A percentile compares a stretch with the other conserved stretches of the same genome.
Conservation (phyloP, 2,329 filamentous ascomycete species). For the Trichophyton benhamiae region DNA sequence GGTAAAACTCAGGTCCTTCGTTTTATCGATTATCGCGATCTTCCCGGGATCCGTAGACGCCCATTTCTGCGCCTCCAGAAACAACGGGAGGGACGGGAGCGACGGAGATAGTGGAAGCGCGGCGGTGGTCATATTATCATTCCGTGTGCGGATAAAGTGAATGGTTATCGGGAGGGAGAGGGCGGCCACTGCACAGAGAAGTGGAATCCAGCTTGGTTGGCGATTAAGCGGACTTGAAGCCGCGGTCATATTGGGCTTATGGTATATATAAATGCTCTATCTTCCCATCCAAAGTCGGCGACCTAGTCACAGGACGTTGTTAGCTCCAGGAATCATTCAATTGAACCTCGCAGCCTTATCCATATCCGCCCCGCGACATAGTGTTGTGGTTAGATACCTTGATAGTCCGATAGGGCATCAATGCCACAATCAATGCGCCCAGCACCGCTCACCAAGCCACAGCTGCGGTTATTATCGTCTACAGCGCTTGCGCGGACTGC, state of each 20-base stretch:
- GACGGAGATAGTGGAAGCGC: slow-evolving; percentile 14
- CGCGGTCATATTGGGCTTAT: background rate
- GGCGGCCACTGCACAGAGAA: background rate
- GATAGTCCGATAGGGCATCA: background rate
- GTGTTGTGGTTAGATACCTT: background rate
- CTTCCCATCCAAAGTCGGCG: background rate
- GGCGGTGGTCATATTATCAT: background rate
- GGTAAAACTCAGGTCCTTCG: slow-evolving; percentile 30
- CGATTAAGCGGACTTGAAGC: background rate
- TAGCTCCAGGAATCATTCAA: background rate
- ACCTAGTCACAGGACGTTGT: background rate
- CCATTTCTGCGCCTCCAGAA: slow-evolving; percentile 27
- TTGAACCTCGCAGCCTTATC: background rate
- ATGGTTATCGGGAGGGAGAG: slow-evolving; percentile 2
- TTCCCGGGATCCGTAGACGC: slow-evolving; percentile 24
- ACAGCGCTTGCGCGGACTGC: background rate
- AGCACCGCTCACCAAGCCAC: background rate
- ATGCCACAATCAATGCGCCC: background rate
- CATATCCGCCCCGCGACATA: background rate
- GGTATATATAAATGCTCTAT: background rate
- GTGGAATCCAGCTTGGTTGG: slow-evolving; percentile 1
- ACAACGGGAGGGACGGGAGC: slow-evolving; percentile 30
- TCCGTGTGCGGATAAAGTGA: slow-evolving; percentile 2
- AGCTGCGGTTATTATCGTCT: background rate
- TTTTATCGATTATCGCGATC: slow-evolving; percentile 29